Percentiles rank a stretch among this genome's conserved stretches.
phyloP scores from a whole-genome alignment of 83 land plant genomes.

The Picea abies region DNA sequence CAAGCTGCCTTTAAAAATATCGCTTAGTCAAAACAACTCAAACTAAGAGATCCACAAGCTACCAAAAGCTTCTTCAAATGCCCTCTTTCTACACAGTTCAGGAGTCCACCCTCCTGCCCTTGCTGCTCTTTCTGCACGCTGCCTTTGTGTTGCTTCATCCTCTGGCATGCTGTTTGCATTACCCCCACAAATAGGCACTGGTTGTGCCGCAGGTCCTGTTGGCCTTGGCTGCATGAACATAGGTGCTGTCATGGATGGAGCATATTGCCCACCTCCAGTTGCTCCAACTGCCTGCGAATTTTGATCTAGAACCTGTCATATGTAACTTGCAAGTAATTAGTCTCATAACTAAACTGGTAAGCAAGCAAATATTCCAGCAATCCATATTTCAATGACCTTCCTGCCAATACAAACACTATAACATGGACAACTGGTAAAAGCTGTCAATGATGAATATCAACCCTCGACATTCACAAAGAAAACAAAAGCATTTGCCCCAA shows the following conservation, averaged over 20 bases:
- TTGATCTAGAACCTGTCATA: constrained; percentile 33
- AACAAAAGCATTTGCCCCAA: too few relatives aligned
- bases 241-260: constrained; percentile 60
- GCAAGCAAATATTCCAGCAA: too few relatives aligned
- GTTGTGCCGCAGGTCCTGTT: constrained; percentile 53
- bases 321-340: too few relatives aligned
- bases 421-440: too few relatives aligned
- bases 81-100: constrained; percentile 74
- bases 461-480: too few relatives aligned
- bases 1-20: too few relatives aligned
- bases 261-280: constrained; percentile 62
- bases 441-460: too few relatives aligned
- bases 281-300: constrained; percentile 28
- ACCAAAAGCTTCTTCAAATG: constrained; percentile 83
- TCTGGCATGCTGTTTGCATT: constrained; percentile 32
- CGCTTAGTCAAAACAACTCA: too few relatives aligned
- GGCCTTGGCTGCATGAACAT: constrained; percentile 22
- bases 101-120: constrained; percentile 91
- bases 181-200: constrained; percentile 44
- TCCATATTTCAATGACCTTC: too few relatives aligned
- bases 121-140: constrained; percentile 74
- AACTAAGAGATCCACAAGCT: constrained; percentile 71
- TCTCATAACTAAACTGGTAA: too few relatives aligned
- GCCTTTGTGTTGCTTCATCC: constrained; percentile 65
- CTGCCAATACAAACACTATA: too few relatives aligned